A percentile compares a stretch with the other conserved stretches of the same genome.
phyloP scores from a whole-genome alignment of 2,329 filamentous ascomycete species.

The Anthostomella pinea region DNA sequence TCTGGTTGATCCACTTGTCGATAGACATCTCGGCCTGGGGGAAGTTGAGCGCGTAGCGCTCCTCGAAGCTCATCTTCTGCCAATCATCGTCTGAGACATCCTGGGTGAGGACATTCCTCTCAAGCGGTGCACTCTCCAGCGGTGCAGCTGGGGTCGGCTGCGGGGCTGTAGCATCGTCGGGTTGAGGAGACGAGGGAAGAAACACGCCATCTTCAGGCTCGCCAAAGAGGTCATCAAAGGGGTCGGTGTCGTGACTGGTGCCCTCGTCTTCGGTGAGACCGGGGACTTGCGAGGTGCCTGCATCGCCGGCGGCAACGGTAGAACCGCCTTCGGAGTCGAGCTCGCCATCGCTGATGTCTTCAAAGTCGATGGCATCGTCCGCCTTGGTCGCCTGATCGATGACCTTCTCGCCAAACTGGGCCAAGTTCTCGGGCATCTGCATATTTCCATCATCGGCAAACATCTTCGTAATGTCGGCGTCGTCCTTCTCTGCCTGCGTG shows the following conservation, averaged over 20 bases:
- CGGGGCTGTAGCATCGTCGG: conserved; percentile 27
- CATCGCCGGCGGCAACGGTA: conserved; percentile 28
- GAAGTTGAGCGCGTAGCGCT: conserved; percentile 41
- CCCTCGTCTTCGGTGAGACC: conserved; percentile 58
- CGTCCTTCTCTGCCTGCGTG: conserved; percentile 27
- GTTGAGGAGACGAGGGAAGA: conserved; percentile 43
- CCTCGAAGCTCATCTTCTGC: conserved; percentile 36
- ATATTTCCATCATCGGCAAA: conserved; percentile 48
- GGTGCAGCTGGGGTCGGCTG: conserved; percentile 7
- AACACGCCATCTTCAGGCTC: conserved; percentile 47
- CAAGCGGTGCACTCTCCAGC: not conserved
- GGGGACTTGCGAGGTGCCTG: conserved; percentile 45
- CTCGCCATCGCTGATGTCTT: conserved; percentile 89
- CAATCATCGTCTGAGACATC: conserved; percentile 34
- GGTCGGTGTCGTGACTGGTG: conserved; percentile 55
- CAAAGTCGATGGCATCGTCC: conserved; percentile 86
- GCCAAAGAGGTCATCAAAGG: conserved; percentile 65
- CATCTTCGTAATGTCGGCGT: conserved; percentile 40
- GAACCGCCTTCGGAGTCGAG: conserved; percentile 66
- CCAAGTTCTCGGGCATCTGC: conserved; percentile 44
- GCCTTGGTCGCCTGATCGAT: conserved; percentile 76
- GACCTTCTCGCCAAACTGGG: conserved; percentile 37
- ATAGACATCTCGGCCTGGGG: conserved; percentile 41
- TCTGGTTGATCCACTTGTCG: conserved; percentile 34
- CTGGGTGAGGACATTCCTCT: conserved; percentile 6